These are phyloP conservation scores for Paecilomyces sp. DNA, from an alignment of 2,329 filamentous ascomycete species.

Conservation along the genomic window DNA sequence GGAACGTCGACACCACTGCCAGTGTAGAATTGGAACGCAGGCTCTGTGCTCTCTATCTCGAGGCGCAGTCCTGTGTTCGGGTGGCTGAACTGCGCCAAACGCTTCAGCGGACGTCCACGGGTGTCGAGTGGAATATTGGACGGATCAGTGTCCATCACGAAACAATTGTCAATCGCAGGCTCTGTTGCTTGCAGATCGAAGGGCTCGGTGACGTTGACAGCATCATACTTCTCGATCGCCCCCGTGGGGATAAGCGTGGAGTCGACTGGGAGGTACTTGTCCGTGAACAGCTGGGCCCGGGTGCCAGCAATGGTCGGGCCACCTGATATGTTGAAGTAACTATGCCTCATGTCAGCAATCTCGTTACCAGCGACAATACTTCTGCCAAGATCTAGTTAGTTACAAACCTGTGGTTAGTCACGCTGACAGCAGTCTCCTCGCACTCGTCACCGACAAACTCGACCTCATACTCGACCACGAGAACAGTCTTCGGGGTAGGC, in stretches of 20 bases:
- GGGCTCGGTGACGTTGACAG: conserved; percentile 55
- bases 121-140: conserved; percentile 58
- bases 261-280: conserved; percentile 67
- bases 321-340: conserved; percentile 61
- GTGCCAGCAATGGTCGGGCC: conserved; percentile 56
- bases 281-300: conserved; percentile 50
- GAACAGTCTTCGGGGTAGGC: conserved; percentile 59
- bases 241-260: conserved; percentile 66
- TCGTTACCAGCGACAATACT: neutral
- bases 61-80: conserved; percentile 69
- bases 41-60: conserved; percentile 85
- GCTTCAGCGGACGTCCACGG: conserved; percentile 54
- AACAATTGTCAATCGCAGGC: conserved; percentile 85
- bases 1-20: conserved; percentile 78
- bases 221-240: conserved; percentile 56
- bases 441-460: conserved; percentile 66
- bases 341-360: conserved; percentile 18
- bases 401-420: conserved; percentile 87
- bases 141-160: conserved; percentile 64
- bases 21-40: conserved; percentile 95
- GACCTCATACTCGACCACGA: conserved; percentile 86
- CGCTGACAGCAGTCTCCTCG: conserved; percentile 84
- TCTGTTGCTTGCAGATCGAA: conserved; percentile 66
- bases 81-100: conserved; percentile 66
- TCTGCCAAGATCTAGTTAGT: neutral